Evolutionary conservation across 148 eudicot species (phyloP), one percentile per base, ranked within the genome.

Genomic region (Rhododendron griersonianum): DNA sequence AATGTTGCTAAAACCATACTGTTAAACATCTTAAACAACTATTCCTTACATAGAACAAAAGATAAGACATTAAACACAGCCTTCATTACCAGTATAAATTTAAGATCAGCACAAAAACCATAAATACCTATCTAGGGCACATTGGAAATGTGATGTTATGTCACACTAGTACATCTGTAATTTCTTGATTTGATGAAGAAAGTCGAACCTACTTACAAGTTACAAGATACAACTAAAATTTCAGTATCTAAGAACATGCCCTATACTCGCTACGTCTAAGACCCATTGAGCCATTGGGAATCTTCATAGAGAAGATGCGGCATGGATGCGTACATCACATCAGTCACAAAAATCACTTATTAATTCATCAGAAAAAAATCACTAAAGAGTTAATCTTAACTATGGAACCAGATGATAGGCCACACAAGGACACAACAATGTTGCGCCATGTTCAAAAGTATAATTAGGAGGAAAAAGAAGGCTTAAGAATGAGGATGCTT

Each of bases 71-170:
- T 30, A 9, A 65, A 73, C 44, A 35, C 3, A 33, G 77, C n/a
- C 10, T 71, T 37, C 30, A 30, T 7, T 50, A 84, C 19, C 75
- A 1, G 37, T 19, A 83, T 73, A 33, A 48, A 50, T 50, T 19
- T 75, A 76, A 76, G 80, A 53, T 55, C 65, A 33, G 67, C 65
- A 73, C 59, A 23, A 76, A 71, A 75, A 84, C 11, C 21, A 84
- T 69, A 67, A 30, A 44, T 15, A 19, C 33, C 37, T 74, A 74
- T 19, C 45, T 51, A 19, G 7, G 76, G 65, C 39, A 0, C 21
- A 67, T 2, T 83, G 65, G 69, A 3, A 65, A 39, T 82, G 13
- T 15, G 53, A 82, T 69, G 69, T 21, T 18, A 55, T 53, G 35
- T 35, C 25, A 23, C 75, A 4, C n/a, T 73, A 35, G 28, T 11